These are phyloP conservation scores for Phanerodontia chrysosporium DNA, from an alignment of 768 basidiomycete genomes.

Conservation along the genomic window DNA sequence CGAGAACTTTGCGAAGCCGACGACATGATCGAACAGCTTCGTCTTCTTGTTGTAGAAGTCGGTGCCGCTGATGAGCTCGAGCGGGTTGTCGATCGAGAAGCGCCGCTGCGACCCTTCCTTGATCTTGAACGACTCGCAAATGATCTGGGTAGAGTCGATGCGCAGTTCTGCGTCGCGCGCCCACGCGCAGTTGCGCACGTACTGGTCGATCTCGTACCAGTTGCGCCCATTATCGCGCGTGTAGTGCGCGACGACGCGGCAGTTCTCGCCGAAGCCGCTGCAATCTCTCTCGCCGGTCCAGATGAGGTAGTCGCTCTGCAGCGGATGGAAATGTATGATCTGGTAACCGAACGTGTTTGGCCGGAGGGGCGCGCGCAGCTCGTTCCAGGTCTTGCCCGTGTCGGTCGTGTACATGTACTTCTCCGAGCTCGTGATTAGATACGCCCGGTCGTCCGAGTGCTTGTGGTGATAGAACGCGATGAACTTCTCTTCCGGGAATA, in stretches of 20 bases:
- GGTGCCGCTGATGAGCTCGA: constrained; percentile 76
- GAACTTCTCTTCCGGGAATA: constrained; percentile 56
- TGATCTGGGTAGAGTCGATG: constrained; percentile 81
- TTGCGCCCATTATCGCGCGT: constrained; percentile 69
- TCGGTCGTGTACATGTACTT: constrained; percentile 80
- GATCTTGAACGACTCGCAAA: constrained; percentile 84
- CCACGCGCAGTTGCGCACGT: constrained; percentile 91
- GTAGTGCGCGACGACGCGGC: constrained; percentile 74
- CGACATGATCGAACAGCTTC: constrained; percentile 81
- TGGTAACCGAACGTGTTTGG: constrained; percentile 79
- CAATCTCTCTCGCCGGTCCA: constrained; percentile 85
- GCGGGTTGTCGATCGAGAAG: constrained; percentile 53
- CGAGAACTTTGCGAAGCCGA: constrained; percentile 95
- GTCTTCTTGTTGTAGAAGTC: constrained; percentile 69
- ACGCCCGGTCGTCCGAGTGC: constrained; percentile 77
- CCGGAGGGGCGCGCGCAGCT: constrained; percentile 50
- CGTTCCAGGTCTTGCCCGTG: constrained; percentile 70
- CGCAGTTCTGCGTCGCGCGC: constrained; percentile 74
- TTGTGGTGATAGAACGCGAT: constrained; percentile 85
- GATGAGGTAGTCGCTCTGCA: constrained; percentile 72
- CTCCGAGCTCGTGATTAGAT: constrained; percentile 70
- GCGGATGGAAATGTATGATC: constrained; percentile 84
- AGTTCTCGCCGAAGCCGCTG: constrained; percentile 40
- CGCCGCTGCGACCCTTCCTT: constrained; percentile 76
- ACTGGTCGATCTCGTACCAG: constrained; percentile 78